Evolutionary conservation across 1,284 basidiomycete species (phyloP), one percentile per base, ranked within the genome.

Genomic region (Heliocybe sulcata): DNA sequence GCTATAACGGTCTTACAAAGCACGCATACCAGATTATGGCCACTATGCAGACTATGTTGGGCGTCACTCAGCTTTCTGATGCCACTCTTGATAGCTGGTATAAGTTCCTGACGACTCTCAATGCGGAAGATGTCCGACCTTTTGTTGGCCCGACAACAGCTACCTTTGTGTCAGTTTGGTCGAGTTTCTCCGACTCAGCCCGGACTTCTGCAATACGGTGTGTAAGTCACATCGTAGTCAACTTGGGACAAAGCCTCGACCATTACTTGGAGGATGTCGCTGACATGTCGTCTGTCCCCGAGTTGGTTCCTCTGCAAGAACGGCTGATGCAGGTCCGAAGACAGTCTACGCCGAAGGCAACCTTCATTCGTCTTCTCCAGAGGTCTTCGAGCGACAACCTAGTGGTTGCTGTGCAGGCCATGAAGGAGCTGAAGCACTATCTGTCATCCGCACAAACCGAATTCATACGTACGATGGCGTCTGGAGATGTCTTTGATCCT

Each of bases 131-230:
- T 58, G 76, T 96, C 25, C 90, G 91, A 1, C 85, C 92, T 1
- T 87, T 94, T 65, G 80, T 97, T 45, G 94, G 94, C 2, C 83
- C 91, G 3, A 97, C 93, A 0, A 92, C 87, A 27, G 95, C 97
- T 0, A 85, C 91, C 0, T 78, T 98, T 48, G 81, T 95, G 4
- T 77, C 84, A 1, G 78, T 80, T 1, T 99, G 97, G 97, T 65
- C 78, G 2, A 73, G 70, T 0, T 82, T 98, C 55, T 79, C 81
- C 4, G 52, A 53, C 3, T 12, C 55, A 69, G 0, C 64, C 68
- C 3, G 82, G 85, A 51, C 81, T 1, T 67, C 80, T 1, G 92
- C 90, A 0, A 76, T 69, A 45, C 66, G 75, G 38, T 88, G 86
- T 16, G 71, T 98, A 54, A 71, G 83, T 31, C 85, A 89, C 66